A percentile compares a stretch with the other conserved stretches of the same genome.
Evolutionary conservation across 345 rosid species (phyloP).

Genomic region (Sisymbrium irio): DNA sequence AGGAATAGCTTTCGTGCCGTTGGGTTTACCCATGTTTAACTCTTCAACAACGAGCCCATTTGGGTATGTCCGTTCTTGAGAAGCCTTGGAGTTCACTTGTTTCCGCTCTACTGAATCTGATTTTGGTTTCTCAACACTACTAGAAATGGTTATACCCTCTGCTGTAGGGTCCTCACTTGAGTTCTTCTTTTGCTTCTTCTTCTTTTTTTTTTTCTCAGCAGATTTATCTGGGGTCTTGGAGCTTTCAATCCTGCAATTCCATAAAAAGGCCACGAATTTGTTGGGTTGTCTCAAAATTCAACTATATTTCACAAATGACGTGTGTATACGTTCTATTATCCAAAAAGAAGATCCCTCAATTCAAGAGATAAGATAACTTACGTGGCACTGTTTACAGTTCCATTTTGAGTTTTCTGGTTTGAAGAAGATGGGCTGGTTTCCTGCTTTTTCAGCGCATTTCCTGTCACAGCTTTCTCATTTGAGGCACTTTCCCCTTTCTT

Average conservation of each 20-base stretch:
- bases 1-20: conserved; percentile 80
- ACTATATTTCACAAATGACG: not conserved
- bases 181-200: conserved; percentile 65
- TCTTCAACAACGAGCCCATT: conserved; percentile 90
- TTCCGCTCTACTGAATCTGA: conserved; percentile 32
- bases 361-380: conserved; percentile 30
- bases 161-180: conserved; percentile 45
- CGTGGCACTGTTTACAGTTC: conserved; percentile 36
- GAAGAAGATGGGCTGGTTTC: conserved; percentile 36
- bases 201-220: conserved; percentile 62
- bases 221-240: conserved; percentile 36
- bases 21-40: conserved; percentile 81
- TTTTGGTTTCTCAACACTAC: conserved; percentile 32
- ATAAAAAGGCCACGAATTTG: conserved; percentile 1
- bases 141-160: conserved; percentile 33
- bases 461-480: conserved; percentile 27
- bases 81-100: conserved; percentile 46
- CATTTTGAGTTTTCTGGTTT: conserved; percentile 16
- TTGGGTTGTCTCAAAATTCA: not conserved
- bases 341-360: not conserved
- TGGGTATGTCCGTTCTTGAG: conserved; percentile 64
- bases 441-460: conserved; percentile 38
- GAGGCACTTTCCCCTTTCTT: conserved; percentile 30
- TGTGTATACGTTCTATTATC: not conserved
- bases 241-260: conserved; percentile 26